Conservation (phyloP, 148 eudicot genomes). For the Simmondsia chinensis region DNA sequence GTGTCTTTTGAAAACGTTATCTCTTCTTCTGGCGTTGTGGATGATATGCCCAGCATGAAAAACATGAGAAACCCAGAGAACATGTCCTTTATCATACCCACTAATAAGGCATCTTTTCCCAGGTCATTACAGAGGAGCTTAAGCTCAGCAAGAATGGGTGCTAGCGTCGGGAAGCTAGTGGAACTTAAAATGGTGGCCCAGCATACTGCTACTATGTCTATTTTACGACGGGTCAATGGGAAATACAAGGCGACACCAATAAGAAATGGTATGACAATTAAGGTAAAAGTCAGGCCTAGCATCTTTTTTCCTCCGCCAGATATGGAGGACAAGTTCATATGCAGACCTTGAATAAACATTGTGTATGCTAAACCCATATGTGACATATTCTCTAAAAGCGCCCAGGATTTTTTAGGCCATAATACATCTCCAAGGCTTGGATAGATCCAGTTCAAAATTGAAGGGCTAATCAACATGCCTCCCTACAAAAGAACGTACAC, state of each 20-base stretch:
- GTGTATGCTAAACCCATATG: too few species aligned
- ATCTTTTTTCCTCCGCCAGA: too few species aligned
- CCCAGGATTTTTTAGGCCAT: too few species aligned
- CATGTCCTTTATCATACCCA: slow-evolving; percentile 12
- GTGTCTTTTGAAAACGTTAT: not conserved
- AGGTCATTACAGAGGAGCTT: slow-evolving; percentile 23
- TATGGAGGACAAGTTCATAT: too few species aligned
- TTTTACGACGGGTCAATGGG: not conserved
- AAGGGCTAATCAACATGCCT: too few species aligned
- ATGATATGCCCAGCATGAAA: slow-evolving; percentile 7
- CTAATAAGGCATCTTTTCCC: slow-evolving; percentile 17
- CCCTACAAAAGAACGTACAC: too few species aligned
- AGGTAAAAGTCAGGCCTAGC: too few species aligned
- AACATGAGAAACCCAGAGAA: slow-evolving; percentile 18
- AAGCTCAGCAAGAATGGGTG: slow-evolving; percentile 15
- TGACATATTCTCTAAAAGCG: too few species aligned
- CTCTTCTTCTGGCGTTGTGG: not conserved
- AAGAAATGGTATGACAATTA: too few species aligned
- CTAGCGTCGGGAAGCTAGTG: slow-evolving; percentile 19
- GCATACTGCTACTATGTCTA: slow-evolving; percentile 10
- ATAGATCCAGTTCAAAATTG: too few species aligned
- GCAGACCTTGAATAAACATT: too few species aligned
- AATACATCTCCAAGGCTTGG: too few species aligned
- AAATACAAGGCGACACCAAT: slow-evolving; percentile 4
- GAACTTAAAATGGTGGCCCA: slow-evolving; percentile 21